Base-by-base conservation (phyloP, 129 eudicot genomes). In the Logfia minima region DNA sequence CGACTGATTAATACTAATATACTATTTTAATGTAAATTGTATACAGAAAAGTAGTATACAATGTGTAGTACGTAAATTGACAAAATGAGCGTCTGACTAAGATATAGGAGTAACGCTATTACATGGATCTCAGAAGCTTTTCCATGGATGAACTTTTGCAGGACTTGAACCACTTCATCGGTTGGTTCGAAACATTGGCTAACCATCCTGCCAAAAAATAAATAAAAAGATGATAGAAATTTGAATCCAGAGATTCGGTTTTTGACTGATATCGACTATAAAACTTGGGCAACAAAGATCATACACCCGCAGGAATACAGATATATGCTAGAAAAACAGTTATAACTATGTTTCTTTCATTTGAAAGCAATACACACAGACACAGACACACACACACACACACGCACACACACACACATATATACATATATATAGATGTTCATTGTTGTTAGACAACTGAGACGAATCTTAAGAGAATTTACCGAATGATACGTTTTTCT, bases 401-500 rank as follows among this genome's bases (percentile, higher is more conserved):
- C 1, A 24, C 1, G 1, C 26, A 24, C 26, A 24, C 26, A 24
- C 1, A 24, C 1, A 24, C 1, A 24, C 1, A 24, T 24, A 24
- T 24, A 24, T 24, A 24, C 1, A 1, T 24, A 1, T 24, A 0
- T 24, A 1, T 23, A 4, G 4, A n/a, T 56, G 24, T 62, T 29
- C 2, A 3, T 14, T 3, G 3, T n/a, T 60, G 18, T 62, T 63
- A 62, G 10, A 17, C 39, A 16, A 24, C 16, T 41, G 14, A 69
- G 32, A 60, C 7, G 13, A 35, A 28, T 73, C 61, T 61, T 41
- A 68, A 21, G 48, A 16, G 71, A 80, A 67, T 85, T 77, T 65
- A 92, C 98, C 89, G 60, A 67, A 92, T 52, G 32, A 90, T 82
- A 31, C 82, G 90, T 71, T 88, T 92, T 81, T 93, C 96, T 5